Evolutionary conservation across 768 basidiomycete species (phyloP), one percentile per base, ranked within the genome.

Genomic region (Hysterangium stoloniferum): DNA sequence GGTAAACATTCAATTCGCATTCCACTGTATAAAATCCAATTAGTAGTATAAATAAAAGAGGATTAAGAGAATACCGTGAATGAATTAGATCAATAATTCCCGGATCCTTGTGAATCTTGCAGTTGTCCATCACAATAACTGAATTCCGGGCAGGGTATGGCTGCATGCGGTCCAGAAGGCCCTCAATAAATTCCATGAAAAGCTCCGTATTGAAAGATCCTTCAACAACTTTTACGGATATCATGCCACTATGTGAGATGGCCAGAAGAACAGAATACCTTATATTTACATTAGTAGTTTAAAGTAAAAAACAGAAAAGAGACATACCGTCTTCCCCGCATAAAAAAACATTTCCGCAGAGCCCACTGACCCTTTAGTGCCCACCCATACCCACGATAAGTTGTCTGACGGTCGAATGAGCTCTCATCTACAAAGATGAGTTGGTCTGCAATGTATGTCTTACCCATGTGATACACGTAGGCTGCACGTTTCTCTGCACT

Each of bases 181-280:
- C 41, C 1, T 60, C 52, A 45, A 66, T 52, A 48, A 60, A 66
- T 15, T 50, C 15, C 4, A 28, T 27, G 50, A 66, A 66, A 13
- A 32, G 34, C 1, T 8, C 53, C 1, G 42, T 48, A 12, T 41
- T 62, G 37, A 43, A 66, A 33, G 64, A 56, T 9, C 53, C 20
- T 12, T 59, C 52, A 7, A 54, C 31, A 19, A 66, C 53, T 28
- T 61, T 55, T 5, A 61, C 51, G 43, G 57, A 55, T 4, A 66
- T 52, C 1, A 63, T 38, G 6, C 65, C 63, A 36, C 58, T 58
- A 3, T 63, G 45, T 2, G 61, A 63, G 22, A 66, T 25, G 3
- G 62, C 65, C 20, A 65, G 65, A 11, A 66, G 57, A 8, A 66
- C 53, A 3, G 65, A 66, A 43, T 58, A 66, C 20, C 64, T 65